A percentile compares a stretch with the other conserved stretches of the same genome.
Conservation (phyloP, 2,329 filamentous ascomycete genomes). For the Aspergillus pseudotamarii region DNA sequence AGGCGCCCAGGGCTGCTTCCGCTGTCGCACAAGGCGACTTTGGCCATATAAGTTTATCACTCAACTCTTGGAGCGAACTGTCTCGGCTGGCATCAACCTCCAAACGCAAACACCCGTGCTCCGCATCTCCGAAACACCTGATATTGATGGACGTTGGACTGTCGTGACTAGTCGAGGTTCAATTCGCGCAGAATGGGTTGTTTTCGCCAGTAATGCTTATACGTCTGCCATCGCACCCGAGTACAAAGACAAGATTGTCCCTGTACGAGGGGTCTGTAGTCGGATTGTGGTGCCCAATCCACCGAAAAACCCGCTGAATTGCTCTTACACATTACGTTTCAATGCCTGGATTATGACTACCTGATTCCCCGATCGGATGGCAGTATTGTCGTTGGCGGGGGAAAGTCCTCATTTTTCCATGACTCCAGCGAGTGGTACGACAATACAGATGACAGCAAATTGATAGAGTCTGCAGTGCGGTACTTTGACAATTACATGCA, state of each 20-base stretch:
- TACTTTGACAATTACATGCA: constrained; percentile 45
- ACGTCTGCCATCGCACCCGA: constrained; percentile 73
- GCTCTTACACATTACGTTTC: constrained; percentile 66
- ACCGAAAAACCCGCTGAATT: constrained; percentile 30
- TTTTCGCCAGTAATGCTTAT: constrained; percentile 84
- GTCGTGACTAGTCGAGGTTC: constrained; percentile 70
- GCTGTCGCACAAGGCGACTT: constrained; percentile 35
- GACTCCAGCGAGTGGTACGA: constrained; percentile 49
- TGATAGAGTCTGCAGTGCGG: constrained; percentile 50
- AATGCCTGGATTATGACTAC: constrained; percentile 64
- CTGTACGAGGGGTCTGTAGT: constrained; percentile 63
- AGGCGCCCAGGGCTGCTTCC: constrained; percentile 37
- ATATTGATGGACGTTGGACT: constrained; percentile 52
- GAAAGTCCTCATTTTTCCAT: constrained; percentile 48
- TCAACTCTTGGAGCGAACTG: constrained; percentile 67
- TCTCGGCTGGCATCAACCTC: constrained; percentile 51
- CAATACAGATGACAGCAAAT: constrained; percentile 49
- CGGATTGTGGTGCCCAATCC: constrained; percentile 32
- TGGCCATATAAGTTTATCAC: constrained; percentile 79
- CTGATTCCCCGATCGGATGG: constrained; percentile 62
- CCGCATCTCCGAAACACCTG: constrained; percentile 27
- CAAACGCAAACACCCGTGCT: constrained; percentile 56
- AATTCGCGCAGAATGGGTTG: constrained; percentile 63
- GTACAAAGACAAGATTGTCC: constrained; percentile 73
- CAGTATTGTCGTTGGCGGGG: constrained; percentile 65